These are phyloP conservation scores for Populus simonii DNA, from an alignment of 345 rosid species.

Conservation along the genomic window DNA sequence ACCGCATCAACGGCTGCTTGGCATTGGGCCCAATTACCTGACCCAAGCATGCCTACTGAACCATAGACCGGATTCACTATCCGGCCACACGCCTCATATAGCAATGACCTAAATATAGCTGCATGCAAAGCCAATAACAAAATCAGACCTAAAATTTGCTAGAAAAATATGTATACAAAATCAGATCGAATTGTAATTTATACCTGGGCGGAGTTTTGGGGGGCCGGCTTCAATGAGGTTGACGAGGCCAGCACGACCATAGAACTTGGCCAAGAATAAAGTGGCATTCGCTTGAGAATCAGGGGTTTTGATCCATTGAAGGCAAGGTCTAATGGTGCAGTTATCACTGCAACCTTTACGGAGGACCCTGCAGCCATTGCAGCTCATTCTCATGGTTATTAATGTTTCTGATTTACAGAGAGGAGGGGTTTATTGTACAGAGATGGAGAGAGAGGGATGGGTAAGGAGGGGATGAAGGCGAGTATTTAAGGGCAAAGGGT, in stretches of 20 bases:
- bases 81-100: conserved; percentile 28
- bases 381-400: conserved; percentile 23
- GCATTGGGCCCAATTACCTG: conserved; percentile 26
- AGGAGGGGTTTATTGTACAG: neutral
- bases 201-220: conserved; percentile 24
- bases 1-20: conserved; percentile 48
- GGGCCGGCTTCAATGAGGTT: conserved; percentile 24
- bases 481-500: neutral
- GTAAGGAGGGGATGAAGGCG: neutral
- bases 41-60: conserved; percentile 24
- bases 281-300: conserved; percentile 33
- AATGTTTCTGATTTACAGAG: neutral
- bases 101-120: conserved; percentile 22
- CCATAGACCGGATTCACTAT: conserved; percentile 27
- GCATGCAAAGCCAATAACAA: conserved; percentile 1
- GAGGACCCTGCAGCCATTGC: conserved; percentile 28
- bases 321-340: conserved; percentile 26
- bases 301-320: conserved; percentile 23
- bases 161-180: neutral
- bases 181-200: too few species aligned
- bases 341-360: conserved; percentile 26
- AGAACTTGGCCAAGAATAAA: conserved; percentile 30
- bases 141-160: neutral
- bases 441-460: neutral
- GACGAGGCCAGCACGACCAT: conserved; percentile 31